These are phyloP conservation scores for Dipteronia dyeriana DNA, from an alignment of 345 rosid species.

Conservation along the genomic window DNA sequence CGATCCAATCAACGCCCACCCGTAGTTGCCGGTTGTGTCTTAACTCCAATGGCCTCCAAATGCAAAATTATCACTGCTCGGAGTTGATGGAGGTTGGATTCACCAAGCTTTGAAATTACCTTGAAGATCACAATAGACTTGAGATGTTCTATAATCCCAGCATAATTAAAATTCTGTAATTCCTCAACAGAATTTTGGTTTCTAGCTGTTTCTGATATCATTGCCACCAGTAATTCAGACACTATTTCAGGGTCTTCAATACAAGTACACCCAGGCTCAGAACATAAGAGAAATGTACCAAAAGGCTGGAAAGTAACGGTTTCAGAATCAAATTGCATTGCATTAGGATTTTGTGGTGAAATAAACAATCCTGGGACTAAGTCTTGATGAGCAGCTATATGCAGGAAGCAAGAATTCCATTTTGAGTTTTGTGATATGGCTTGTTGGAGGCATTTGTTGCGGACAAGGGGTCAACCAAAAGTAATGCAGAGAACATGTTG, in stretches of 20 bases:
- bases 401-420: conserved; percentile 57
- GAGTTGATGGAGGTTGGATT: not conserved
- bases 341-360: not conserved
- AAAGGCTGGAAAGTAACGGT: conserved; percentile 43
- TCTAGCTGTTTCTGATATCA: not conserved
- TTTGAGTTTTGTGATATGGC: conserved; percentile 32
- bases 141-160: not conserved
- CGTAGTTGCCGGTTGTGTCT: conserved; percentile 26
- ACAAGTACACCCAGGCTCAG: conserved; percentile 37
- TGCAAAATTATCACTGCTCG: conserved; percentile 29
- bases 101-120: conserved; percentile 18
- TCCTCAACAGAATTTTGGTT: conserved; percentile 20
- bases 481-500: conserved; percentile 58
- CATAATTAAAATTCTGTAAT: conserved; percentile 25
- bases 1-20: too few species aligned
- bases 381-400: conserved; percentile 45
- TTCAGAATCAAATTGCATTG: too few species aligned
- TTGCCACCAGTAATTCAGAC: conserved; percentile 27
- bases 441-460: conserved; percentile 37
- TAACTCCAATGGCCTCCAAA: conserved; percentile 32
- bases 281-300: conserved; percentile 55
- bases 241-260: conserved; percentile 49
- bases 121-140: conserved; percentile 13
- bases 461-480: conserved; percentile 62
- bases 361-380: conserved; percentile 31